Evolutionary conservation across 176 grass and related monocot species (phyloP), one percentile per base, ranked within the genome.

Genomic region (Aegilops speltoides): DNA sequence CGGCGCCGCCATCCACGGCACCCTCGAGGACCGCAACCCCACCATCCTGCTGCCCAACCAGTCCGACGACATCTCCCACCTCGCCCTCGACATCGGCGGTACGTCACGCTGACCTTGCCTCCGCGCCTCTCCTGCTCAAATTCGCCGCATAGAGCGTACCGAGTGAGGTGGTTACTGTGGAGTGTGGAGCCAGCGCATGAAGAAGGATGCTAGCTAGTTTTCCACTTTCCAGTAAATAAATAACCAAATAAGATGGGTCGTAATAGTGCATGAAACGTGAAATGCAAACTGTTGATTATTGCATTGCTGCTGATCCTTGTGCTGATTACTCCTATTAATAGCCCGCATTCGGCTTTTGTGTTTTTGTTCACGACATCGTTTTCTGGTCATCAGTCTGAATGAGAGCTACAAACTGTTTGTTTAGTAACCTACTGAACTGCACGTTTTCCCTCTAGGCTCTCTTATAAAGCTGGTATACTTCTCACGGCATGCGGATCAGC

Each of bases 381-480:
- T 66, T 86, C 31, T 64, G 14, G 50, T 68, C 4, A 45, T 19
- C 37, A 77, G 20, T 69, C 70, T 63, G 29, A 23, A 91, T 61
- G 9, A 4, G 52, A 72, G 10, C 16, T 10, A 22, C 77, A 64
- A 6, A 33, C 22, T 70, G 26, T 48, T 64, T 64, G 17, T 68
- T 33, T 23, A 37, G 14, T 34, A 29, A 61, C n/a, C n/a, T n/a
- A n/a, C 43, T 84, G 8, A 87, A 76, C 28, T 80, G 3, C n/a
- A 76, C 50, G 23, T 75, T 85, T 86, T 77, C 22, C 16, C 23
- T 70, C 46, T 79, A 98, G 96, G 96, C 31, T 98, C 96, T 61
- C 90, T 98, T 82, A 98, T 98, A 90, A 98, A 98, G 85, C 20
- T 98, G 82, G 90, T 98, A 16, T 98, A 98, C 80, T 98, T 98